These are phyloP conservation scores for Epichloe bromicola DNA, from an alignment of 2,329 filamentous ascomycete species.

Conservation along the genomic window DNA sequence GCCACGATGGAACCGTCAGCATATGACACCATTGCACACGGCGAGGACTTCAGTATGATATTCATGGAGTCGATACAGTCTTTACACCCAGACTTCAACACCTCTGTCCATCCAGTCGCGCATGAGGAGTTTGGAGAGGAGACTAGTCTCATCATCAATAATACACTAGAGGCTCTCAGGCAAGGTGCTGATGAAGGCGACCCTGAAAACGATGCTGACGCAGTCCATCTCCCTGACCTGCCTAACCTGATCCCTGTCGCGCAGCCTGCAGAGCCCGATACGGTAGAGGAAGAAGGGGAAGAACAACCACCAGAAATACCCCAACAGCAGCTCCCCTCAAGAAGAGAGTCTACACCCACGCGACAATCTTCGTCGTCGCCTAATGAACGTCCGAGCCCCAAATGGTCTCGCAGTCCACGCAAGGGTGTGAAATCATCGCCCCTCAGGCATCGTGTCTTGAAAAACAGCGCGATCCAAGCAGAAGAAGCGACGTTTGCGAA, in stretches of 20 bases:
- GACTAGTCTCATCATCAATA: slow-evolving; percentile 43
- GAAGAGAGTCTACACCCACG: not conserved
- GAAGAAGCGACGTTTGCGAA: slow-evolving; percentile 6
- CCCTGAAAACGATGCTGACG: not conserved
- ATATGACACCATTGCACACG: slow-evolving; percentile 33
- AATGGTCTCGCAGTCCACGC: slow-evolving; percentile 24
- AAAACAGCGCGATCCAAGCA: slow-evolving; percentile 14
- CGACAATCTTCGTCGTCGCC: slow-evolving; percentile 10
- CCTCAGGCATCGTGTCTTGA: slow-evolving; percentile 22
- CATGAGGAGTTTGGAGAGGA: slow-evolving; percentile 39
- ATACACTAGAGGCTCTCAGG: slow-evolving; percentile 38
- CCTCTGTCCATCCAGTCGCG: slow-evolving; percentile 18
- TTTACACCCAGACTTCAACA: slow-evolving; percentile 28
- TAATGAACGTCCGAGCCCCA: slow-evolving; percentile 14
- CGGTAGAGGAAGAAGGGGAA: not conserved
- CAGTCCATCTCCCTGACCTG: slow-evolving; percentile 3
- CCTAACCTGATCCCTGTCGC: slow-evolving; percentile 1
- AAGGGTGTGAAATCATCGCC: slow-evolving; percentile 17
- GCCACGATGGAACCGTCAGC: slow-evolving; percentile 10
- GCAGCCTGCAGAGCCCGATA: slow-evolving; percentile 2
- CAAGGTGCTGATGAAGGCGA: slow-evolving; percentile 13
- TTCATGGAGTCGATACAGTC: slow-evolving; percentile 41
- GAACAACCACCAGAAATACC: slow-evolving; percentile 2
- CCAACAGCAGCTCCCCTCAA: slow-evolving; percentile 7
- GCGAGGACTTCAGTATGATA: slow-evolving; percentile 47